Conservation (phyloP, 1,284 basidiomycete species). For the Schizophyllum amplum region DNA sequence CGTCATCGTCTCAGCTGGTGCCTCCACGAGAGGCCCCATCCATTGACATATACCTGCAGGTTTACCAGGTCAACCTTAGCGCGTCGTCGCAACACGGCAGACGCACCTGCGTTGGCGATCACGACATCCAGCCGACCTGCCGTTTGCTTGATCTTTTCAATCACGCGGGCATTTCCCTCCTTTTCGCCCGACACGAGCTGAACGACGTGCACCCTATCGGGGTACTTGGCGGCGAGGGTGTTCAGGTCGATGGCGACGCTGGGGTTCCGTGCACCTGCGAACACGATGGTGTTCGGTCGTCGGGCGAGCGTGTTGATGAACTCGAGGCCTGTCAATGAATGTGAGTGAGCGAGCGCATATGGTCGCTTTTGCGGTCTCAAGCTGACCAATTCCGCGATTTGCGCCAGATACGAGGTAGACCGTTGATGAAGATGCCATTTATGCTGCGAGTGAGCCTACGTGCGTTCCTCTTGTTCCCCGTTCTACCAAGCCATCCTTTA, state of each 20-base stretch:
- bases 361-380: too few species aligned
- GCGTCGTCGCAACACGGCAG: background rate
- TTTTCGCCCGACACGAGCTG: background rate
- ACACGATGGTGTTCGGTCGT: constrained; percentile 4
- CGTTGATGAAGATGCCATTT: too few species aligned
- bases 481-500: too few species aligned
- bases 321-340: background rate
- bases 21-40: background rate
- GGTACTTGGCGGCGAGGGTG: background rate
- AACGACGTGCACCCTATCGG: constrained; percentile 1
- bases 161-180: background rate
- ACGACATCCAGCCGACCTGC: background rate
- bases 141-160: background rate
- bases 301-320: constrained; percentile 1
- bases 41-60: background rate
- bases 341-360: background rate
- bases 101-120: constrained; percentile 3
- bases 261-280: constrained; percentile 3
- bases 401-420: too few species aligned
- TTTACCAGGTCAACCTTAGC: background rate
- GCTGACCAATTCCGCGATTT: too few species aligned
- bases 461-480: too few species aligned
- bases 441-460: too few species aligned
- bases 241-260: background rate
- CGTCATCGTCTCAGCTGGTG: background rate